phyloP scores from a whole-genome alignment of 2,329 filamentous ascomycete genomes.

The Ceratocystis eucalypticola region DNA sequence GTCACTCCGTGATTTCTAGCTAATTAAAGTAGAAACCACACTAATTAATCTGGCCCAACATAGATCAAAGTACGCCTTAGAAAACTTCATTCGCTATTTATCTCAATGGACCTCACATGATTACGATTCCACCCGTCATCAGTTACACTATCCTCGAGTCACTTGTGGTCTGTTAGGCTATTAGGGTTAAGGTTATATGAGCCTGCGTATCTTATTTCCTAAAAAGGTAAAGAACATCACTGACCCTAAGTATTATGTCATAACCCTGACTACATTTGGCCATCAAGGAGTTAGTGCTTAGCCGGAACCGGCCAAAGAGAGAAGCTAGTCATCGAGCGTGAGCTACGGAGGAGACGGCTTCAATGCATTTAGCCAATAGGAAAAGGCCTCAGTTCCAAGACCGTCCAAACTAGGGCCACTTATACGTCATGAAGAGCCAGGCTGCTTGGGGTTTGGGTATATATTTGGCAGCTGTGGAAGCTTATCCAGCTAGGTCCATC shows the following conservation, averaged over 20 bases:
- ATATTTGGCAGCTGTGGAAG: background rate
- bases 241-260: background rate
- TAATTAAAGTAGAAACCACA: too few species aligned
- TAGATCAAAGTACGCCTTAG: too few species aligned
- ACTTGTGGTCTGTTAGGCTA: background rate
- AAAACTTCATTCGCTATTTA: too few species aligned
- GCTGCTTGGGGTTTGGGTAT: background rate
- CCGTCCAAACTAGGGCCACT: background rate
- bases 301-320: background rate
- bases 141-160: background rate
- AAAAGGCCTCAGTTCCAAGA: background rate
- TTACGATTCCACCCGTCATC: background rate
- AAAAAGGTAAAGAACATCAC: background rate
- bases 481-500: background rate
- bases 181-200: background rate
- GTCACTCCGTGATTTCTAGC: too few species aligned
- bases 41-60: too few species aligned
- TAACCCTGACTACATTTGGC: background rate
- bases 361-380: background rate
- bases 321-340: background rate
- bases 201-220: background rate
- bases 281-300: too few species aligned
- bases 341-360: background rate
- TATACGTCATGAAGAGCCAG: background rate
- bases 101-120: too few species aligned